Evolutionary conservation across 257 asterid species (phyloP), one percentile per base, ranked within the genome.

Genomic region (Leonotis leonurus): DNA sequence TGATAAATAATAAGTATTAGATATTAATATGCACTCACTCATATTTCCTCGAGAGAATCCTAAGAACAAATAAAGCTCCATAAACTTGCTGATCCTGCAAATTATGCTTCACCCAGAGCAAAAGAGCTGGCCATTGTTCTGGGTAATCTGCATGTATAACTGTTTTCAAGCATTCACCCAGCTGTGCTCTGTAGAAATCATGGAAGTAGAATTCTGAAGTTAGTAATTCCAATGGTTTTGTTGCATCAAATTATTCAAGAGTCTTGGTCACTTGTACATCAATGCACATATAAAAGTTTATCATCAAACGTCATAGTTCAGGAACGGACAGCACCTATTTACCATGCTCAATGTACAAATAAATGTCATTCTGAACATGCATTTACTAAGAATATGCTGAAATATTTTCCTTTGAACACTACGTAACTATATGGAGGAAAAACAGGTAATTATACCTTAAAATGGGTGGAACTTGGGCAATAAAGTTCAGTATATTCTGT

Each of bases 151-250:
- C 84, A 64, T 85, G 89, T 64, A 93, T 53, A 36, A 89, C 78
- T 3, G 96, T 87, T 81, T 87, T 93, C 77, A 93, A 73, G 79
- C 97, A 89, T 73, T 89, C 97, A 2, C 96, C 97, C 63, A 93
- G 77, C 78, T 93, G 99, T 54, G 87, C 83, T 79, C 97, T 93
- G 86, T 60, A n/a, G 29, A 4, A 64, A 27, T n/a, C n/a, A n/a
- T 70, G 44, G 48, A 61, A 45, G 51, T 30, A 50, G 16, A 49
- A 37, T 25, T 73, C 48, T 50, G 56, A 46, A 53, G 71, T 66
- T 44, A 69, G 57, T 44, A 22, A 56, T 46, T 36, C 36, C 30
- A 71, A 64, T 45, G 35, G 63, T 6, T 33, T 27, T 29, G 56
- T 65, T n/a, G 7, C 68, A 36, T 46, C 54, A 40, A 36, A 41